Percentiles rank a stretch among this genome's conserved stretches.
Conservation (phyloP, 768 basidiomycete genomes). For the Strobilomyces echinocephalus region DNA sequence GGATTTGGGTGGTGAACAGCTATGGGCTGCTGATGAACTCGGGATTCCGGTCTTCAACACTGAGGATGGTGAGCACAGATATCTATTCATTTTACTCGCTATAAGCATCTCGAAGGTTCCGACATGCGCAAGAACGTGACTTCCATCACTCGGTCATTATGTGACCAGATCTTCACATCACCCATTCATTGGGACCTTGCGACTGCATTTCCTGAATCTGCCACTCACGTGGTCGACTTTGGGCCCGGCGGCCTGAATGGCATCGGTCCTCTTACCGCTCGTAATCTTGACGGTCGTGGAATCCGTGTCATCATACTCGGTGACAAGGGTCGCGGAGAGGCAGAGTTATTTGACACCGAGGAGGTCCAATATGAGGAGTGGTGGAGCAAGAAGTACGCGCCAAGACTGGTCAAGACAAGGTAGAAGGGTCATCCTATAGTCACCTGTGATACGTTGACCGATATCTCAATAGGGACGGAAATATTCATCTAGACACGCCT, state of each 20-base stretch:
- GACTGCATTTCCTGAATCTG: slow-evolving; percentile 81
- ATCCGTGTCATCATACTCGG: slow-evolving; percentile 86
- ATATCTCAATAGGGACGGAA: slow-evolving; percentile 64
- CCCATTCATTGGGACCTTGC: slow-evolving; percentile 94
- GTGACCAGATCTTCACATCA: slow-evolving; percentile 87
- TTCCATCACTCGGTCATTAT: slow-evolving; percentile 82
- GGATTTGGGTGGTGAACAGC: slow-evolving; percentile 71
- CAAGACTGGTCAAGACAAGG: slow-evolving; percentile 86
- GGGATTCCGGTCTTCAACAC: slow-evolving; percentile 88
- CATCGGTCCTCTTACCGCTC: slow-evolving; percentile 85
- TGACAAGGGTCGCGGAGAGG: slow-evolving; percentile 84
- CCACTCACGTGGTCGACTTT: slow-evolving; percentile 95
- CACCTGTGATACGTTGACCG: not conserved
- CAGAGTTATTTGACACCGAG: slow-evolving; percentile 72
- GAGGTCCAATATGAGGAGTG: slow-evolving; percentile 73
- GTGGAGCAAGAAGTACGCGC: slow-evolving; percentile 89
- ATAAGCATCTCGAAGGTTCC: slow-evolving; percentile 48
- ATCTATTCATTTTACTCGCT: slow-evolving; percentile 20
- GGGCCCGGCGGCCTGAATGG: slow-evolving; percentile 93
- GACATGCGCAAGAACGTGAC: slow-evolving; percentile 69
- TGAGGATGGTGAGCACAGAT: slow-evolving; percentile 67
- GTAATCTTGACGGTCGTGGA: slow-evolving; percentile 90
- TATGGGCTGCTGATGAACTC: slow-evolving; percentile 68
- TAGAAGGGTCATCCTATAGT: slow-evolving; percentile 23
- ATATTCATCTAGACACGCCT: slow-evolving; percentile 88